Conservation (phyloP, 306 rosid species). For the Ormosia semicastrata region DNA sequence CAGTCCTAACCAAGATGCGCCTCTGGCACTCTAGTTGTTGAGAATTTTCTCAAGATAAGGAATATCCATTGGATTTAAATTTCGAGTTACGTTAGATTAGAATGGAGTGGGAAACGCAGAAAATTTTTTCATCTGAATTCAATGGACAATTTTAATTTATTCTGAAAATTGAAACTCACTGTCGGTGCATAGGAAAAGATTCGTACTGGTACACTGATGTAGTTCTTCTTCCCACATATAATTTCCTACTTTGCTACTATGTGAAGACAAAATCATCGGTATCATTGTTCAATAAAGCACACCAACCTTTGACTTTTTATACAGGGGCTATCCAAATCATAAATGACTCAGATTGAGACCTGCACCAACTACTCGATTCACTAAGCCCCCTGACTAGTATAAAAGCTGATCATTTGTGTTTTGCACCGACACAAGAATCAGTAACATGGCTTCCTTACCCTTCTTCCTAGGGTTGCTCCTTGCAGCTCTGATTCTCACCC, state of each 20-base stretch:
- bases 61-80: too few relatives aligned
- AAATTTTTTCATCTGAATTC: too few relatives aligned
- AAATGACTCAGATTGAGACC: neutral
- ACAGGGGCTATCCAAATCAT: neutral
- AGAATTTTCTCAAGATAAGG: too few relatives aligned
- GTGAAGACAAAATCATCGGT: neutral
- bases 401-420: neutral
- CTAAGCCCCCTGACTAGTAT: neutral
- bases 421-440: neutral
- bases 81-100: too few relatives aligned
- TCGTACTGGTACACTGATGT: neutral
- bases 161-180: too few relatives aligned
- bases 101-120: too few relatives aligned
- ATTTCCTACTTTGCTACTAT: neutral
- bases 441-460: neutral
- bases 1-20: too few relatives aligned
- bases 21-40: too few relatives aligned
- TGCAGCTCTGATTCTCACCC: neutral
- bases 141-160: too few relatives aligned
- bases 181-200: neutral
- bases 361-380: neutral
- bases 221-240: neutral
- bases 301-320: neutral
- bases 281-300: neutral
- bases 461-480: neutral